Conservation (phyloP, 2,329 filamentous ascomycete genomes). For the Fusarium keratoplasticum region DNA sequence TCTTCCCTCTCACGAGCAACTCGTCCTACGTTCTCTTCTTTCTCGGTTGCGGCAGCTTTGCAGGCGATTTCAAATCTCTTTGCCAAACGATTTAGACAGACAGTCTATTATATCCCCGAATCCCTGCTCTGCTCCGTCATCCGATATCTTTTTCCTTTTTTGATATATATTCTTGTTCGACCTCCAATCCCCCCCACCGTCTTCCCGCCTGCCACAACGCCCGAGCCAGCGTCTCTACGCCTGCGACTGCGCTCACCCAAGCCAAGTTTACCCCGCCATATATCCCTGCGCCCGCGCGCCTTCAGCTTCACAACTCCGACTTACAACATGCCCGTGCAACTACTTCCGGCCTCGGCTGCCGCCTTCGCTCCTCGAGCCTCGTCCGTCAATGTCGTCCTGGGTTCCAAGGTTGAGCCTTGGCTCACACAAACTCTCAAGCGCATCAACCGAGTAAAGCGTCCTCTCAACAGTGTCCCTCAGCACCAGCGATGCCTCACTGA, state of each 20-base stretch:
- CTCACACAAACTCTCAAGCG: slow-evolving; percentile 96
- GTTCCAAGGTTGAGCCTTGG: slow-evolving; percentile 94
- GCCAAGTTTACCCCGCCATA: slow-evolving; percentile 6
- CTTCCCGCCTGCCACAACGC: slow-evolving; percentile 21
- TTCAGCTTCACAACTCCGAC: slow-evolving; percentile 36
- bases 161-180: slow-evolving; percentile 54
- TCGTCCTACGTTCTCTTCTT: slow-evolving; percentile 70
- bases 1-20: slow-evolving; percentile 64
- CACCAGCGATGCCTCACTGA: slow-evolving; percentile 96
- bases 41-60: slow-evolving; percentile 67
- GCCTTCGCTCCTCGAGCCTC: slow-evolving; percentile 93
- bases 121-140: slow-evolving; percentile 61
- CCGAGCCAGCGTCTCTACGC: slow-evolving; percentile 10
- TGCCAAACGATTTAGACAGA: slow-evolving; percentile 21
- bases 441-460: slow-evolving; percentile 95
- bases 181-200: slow-evolving; percentile 20
- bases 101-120: slow-evolving; percentile 23
- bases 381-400: slow-evolving; percentile 93
- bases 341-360: slow-evolving; percentile 94
- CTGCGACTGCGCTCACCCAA: slow-evolving; percentile 3
- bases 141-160: slow-evolving; percentile 58
- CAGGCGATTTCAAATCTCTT: slow-evolving; percentile 62
- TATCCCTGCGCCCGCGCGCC: slow-evolving; percentile 24
- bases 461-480: slow-evolving; percentile 95
- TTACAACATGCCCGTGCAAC: slow-evolving; percentile 83